Evolutionary conservation across 345 rosid genomes (phyloP), one percentile per base, ranked within the genome.

Genomic region (Isatis tinctoria): DNA sequence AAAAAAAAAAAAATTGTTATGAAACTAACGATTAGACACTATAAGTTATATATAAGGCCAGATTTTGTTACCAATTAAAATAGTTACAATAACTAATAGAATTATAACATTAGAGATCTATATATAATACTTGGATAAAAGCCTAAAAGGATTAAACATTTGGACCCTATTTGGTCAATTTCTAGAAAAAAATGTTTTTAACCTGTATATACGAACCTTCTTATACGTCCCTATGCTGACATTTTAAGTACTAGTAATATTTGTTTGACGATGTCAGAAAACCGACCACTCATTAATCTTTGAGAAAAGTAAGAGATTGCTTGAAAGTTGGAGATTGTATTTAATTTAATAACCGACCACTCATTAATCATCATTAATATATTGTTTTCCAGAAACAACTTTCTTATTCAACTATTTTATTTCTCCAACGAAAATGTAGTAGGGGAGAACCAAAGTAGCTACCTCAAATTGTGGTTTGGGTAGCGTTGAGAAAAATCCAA

Each of bases 301-400:
- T 71, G 67, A 59, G 24, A 35, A 48, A 60, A 24, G 51, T 33
- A 10, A 37, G 8, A 27, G 40, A 30, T 53, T 64, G 77, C 48
- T 73, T 73, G 54, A 6, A 22, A 28, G 64, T n/a, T 43, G 44
- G 2, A 10, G 56, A 53, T n/a, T 10, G 9, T 32, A 64, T 53
- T 54, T 52, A 63, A 41, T 53, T 53, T 64, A 10, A 16, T 24
- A 73, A 73, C 64, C 64, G 45, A 73, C 64, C 64, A 51, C 49
- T 72, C 61, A 61, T 64, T 63, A 30, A 51, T 40, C 63, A 73
- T 2, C 16, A 43, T 63, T 72, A 9, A 71, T 18, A 63, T 53
- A 22, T 72, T 63, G 63, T 62, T 51, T 18, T 20, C 18, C 4
- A 59, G 35, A 72, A 63, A 27, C 26, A 41, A 18, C 52, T 63